phyloP scores from a whole-genome alignment of 768 basidiomycete genomes.

The Mycena rosella region DNA sequence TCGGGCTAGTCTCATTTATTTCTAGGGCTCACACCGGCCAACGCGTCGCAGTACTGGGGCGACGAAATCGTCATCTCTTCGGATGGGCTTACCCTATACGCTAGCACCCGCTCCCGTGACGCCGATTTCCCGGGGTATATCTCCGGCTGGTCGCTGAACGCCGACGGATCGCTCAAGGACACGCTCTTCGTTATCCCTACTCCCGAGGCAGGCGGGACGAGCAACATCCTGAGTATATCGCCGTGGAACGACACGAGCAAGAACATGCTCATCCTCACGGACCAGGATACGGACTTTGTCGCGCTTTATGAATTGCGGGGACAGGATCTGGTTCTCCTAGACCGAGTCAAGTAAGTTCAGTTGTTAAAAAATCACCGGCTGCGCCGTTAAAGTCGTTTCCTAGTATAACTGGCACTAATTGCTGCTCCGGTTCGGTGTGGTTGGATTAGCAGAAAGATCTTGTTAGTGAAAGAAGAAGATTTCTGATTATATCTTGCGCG shows the following conservation, averaged over 20 bases:
- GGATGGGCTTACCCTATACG: conserved; percentile 30
- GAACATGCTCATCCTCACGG: conserved; percentile 34
- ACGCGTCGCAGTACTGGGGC: conserved; percentile 39
- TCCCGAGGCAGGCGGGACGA: conserved; percentile 31
- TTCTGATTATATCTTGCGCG: not conserved
- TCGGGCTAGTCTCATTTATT: not conserved
- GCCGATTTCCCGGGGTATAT: conserved; percentile 25
- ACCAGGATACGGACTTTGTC: conserved; percentile 33
- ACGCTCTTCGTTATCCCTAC: conserved; percentile 30
- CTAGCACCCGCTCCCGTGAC: conserved; percentile 28
- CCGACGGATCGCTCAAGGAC: conserved; percentile 22
- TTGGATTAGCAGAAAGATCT: conserved; percentile 17
- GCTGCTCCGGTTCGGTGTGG: conserved; percentile 37
- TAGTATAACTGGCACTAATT: conserved; percentile 32
- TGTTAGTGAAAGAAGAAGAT: too few species aligned
- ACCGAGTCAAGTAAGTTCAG: conserved; percentile 26
- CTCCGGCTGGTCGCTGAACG: conserved; percentile 30
- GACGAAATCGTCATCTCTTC: conserved; percentile 39
- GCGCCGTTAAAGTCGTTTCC: not conserved
- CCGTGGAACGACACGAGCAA: conserved; percentile 31
- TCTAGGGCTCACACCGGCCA: conserved; percentile 33
- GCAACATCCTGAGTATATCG: conserved; percentile 34
- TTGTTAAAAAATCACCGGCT: too few species aligned
- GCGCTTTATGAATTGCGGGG: conserved; percentile 33
- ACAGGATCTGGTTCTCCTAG: conserved; percentile 25